A percentile compares a stretch with the other conserved stretches of the same genome.
phyloP scores from a whole-genome alignment of 108 stramenopile species.

The Cyclostephanos invisitatus region DNA sequence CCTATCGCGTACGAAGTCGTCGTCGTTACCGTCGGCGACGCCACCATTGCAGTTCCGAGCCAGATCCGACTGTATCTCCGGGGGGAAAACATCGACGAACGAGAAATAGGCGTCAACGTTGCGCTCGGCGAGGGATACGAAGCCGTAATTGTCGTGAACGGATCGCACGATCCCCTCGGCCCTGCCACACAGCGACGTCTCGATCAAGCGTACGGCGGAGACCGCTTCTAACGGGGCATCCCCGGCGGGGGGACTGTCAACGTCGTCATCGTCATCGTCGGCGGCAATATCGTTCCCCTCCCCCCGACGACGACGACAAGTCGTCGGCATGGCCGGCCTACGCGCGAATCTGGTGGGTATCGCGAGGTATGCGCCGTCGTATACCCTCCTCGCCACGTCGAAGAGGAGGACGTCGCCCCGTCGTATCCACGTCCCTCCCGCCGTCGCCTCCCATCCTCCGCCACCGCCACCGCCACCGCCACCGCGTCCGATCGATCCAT shows the following conservation, averaged over 20 bases:
- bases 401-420: conserved; percentile 71
- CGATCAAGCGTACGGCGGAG: conserved; percentile 50
- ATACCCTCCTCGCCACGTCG: conserved; percentile 64
- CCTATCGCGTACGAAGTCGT: conserved; percentile 28
- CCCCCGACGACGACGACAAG: too few relatives aligned
- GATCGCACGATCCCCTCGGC: conserved; percentile 72
- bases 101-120: conserved; percentile 78
- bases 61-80: conserved; percentile 64
- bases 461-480: conserved; percentile 36
- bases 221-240: background rate
- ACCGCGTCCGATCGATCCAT: conserved; percentile 31
- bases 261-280: too few relatives aligned
- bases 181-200: conserved; percentile 53
- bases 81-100: conserved; percentile 66
- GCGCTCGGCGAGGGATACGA: conserved; percentile 75
- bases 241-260: background rate
- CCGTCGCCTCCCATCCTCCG: conserved; percentile 22
- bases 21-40: background rate
- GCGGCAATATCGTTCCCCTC: too few relatives aligned
- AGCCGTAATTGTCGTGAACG: conserved; percentile 70
- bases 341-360: conserved; percentile 56
- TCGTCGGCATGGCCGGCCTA: background rate
- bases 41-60: conserved; percentile 13
- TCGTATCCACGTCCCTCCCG: conserved; percentile 53
- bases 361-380: conserved; percentile 64